Evolutionary conservation across 495 filamentous ascomycete genomes (phyloP), one percentile per base, ranked within the genome.

Genomic region (Trichoderma reesei): DNA sequence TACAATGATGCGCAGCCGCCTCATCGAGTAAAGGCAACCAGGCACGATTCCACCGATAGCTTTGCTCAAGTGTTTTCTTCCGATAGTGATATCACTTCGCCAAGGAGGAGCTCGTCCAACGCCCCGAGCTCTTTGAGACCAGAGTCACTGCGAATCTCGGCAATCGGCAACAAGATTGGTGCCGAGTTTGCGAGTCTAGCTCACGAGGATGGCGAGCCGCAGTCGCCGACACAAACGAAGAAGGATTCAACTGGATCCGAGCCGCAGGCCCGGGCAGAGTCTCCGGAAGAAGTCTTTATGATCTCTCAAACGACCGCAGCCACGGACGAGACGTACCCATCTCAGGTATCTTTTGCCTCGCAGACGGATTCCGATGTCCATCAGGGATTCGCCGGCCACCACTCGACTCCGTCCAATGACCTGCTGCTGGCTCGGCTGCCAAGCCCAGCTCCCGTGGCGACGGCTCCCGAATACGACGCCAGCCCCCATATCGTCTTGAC

Each of bases 41-140:
- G 88, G 26, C 86, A 88, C 59, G 86, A 91, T 66, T 95, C 91
- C 2, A 83, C 86, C 31, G 91, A 93, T 65, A 92, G 89, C 67
- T 90, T 90, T 67, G 65, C 68, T 10, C 84, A 88, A 39, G 85
- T 94, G 78, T 91, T 95, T 71, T 91, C 87, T n/a, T 82, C 86
- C 8, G 83, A 86, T 18, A 86, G 84, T 59, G 68, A 74, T 34
- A 79, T 75, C 20, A 66, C 74, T 42, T 42, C 61, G 1, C 38
- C 41, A 14, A 41, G 38, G 18, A 60, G 33, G 10, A 36, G 41
- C 8, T 44, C 13, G 3, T 39, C 14, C 48, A 56, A 46, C 6
- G 9, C 16, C n/a, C 33, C 33, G 10, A 37, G 37, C 33, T 38
- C 41, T 46, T 11, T 56, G 31, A 41, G 34, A n/a, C 48, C 48